Evolutionary conservation across 768 basidiomycete species (phyloP).

Genomic region (Lactifluus rugatus): DNA sequence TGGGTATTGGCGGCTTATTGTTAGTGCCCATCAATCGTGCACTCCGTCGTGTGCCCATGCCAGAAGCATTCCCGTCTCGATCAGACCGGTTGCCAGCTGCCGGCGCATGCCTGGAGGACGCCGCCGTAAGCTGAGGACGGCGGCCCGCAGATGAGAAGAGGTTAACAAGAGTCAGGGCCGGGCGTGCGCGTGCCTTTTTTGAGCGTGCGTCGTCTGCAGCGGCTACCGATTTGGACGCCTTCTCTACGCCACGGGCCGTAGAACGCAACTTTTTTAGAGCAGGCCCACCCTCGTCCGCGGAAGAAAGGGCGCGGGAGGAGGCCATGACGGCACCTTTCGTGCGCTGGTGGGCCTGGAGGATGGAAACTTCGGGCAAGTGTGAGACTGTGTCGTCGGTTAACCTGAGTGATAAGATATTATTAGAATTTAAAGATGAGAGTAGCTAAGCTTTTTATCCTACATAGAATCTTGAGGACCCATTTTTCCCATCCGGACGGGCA

Average conservation of each 20-base stretch:
- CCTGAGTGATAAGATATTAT: conserved; percentile 5
- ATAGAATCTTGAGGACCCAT: conserved; percentile 50
- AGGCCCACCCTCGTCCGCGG: conserved; percentile 74
- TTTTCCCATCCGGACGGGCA: conserved; percentile 50
- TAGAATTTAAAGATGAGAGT: neutral
- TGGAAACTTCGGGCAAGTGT: conserved; percentile 47
- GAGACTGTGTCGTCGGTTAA: conserved; percentile 43
- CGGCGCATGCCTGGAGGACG: conserved; percentile 48
- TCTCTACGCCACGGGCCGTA: conserved; percentile 37
- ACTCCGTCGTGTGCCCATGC: conserved; percentile 55
- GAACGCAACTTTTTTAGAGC: conserved; percentile 68
- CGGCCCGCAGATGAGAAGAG: conserved; percentile 69
- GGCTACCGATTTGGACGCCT: conserved; percentile 49
- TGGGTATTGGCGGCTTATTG: conserved; percentile 37
- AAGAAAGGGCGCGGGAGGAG: conserved; percentile 58
- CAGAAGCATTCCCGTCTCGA: conserved; percentile 36
- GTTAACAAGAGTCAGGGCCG: conserved; percentile 80
- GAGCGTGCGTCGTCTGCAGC: conserved; percentile 47
- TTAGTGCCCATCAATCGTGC: conserved; percentile 56
- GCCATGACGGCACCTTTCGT: conserved; percentile 25
- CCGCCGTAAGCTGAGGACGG: conserved; percentile 59
- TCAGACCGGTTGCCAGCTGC: conserved; percentile 35
- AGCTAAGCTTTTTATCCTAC: conserved; percentile 31
- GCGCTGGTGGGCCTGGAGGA: conserved; percentile 41
- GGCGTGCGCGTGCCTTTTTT: conserved; percentile 89